These are phyloP conservation scores for Fusarium sacchari DNA, from an alignment of 2,329 filamentous ascomycete species.

Conservation along the genomic window DNA sequence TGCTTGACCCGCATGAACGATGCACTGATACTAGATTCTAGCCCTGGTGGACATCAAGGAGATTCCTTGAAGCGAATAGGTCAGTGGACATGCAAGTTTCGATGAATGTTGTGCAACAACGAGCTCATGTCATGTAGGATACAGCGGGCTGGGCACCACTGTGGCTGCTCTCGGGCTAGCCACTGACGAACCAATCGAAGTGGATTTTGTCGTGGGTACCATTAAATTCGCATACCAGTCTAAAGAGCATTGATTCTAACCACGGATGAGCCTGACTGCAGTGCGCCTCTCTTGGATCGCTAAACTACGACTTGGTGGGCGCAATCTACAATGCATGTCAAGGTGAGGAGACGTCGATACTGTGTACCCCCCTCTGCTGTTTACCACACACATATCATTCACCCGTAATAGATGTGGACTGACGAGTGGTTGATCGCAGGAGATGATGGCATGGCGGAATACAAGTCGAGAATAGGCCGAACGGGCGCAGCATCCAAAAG, in stretches of 20 bases:
- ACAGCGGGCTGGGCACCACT: slow-evolving; percentile 76
- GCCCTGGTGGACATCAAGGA: slow-evolving; percentile 50
- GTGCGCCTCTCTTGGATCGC: slow-evolving; percentile 83
- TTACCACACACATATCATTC: slow-evolving; percentile 24
- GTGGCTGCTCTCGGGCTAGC: slow-evolving; percentile 71
- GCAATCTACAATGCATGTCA: slow-evolving; percentile 65
- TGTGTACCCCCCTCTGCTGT: slow-evolving; percentile 18
- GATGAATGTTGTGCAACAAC: slow-evolving; percentile 21
- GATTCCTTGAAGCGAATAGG: slow-evolving; percentile 45
- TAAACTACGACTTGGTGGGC: slow-evolving; percentile 74
- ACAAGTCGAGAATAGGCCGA: slow-evolving; percentile 51
- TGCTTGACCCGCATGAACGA: slow-evolving; percentile 11
- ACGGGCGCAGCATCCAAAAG: slow-evolving; percentile 39
- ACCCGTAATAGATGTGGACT: slow-evolving; percentile 23
- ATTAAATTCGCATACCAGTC: slow-evolving; percentile 23
- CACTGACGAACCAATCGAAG: slow-evolving; percentile 64
- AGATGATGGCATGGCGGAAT: slow-evolving; percentile 57
- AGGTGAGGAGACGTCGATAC: slow-evolving; percentile 51
- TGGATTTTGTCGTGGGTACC: slow-evolving; percentile 76
- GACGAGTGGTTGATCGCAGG: slow-evolving; percentile 38
- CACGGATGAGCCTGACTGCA: slow-evolving; percentile 45
- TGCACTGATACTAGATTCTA: slow-evolving; percentile 35
- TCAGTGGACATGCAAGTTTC: slow-evolving; percentile 36
- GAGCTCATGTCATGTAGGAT: slow-evolving; percentile 62
- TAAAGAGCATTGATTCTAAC: slow-evolving; percentile 31